Conservation (phyloP, 805 yeast genomes). For the Metschnikowia lachancei region DNA sequence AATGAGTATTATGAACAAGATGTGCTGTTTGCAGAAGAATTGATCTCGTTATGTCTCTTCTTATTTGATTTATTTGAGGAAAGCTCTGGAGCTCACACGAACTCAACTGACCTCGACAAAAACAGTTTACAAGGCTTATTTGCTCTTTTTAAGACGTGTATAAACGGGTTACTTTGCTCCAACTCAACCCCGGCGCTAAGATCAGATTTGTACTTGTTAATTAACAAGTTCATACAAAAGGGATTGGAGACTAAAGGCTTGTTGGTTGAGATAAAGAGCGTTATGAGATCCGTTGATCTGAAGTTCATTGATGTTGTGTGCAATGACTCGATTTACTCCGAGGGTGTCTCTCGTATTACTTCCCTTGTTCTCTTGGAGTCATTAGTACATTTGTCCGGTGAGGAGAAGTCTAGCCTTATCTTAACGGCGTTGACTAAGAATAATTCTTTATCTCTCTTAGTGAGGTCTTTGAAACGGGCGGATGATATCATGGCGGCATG, state of each 20-base stretch:
- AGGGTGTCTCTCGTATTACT: slow-evolving; percentile 71
- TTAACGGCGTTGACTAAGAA: slow-evolving; percentile 59
- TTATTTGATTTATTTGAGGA: slow-evolving; percentile 55
- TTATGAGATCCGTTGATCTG: slow-evolving; percentile 57
- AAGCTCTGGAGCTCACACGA: slow-evolving; percentile 22
- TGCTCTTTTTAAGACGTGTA: slow-evolving; percentile 69
- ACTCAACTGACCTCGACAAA: neutral
- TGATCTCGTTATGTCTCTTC: slow-evolving; percentile 72
- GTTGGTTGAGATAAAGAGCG: slow-evolving; percentile 48
- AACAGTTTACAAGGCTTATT: slow-evolving; percentile 49
- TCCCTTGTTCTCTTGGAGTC: slow-evolving; percentile 75
- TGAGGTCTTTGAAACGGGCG: slow-evolving; percentile 63
- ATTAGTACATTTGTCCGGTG: slow-evolving; percentile 52
- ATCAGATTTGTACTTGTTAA: slow-evolving; percentile 74
- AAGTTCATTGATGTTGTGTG: slow-evolving; percentile 63
- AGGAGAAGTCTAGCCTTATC: slow-evolving; percentile 50
- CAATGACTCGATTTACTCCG: slow-evolving; percentile 77
- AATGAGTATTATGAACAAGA: slow-evolving; percentile 65
- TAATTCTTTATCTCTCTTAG: slow-evolving; percentile 62
- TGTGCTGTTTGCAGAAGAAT: slow-evolving; percentile 65
- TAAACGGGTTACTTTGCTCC: slow-evolving; percentile 71
- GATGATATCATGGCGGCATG: slow-evolving; percentile 57
- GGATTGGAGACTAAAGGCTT: slow-evolving; percentile 41
- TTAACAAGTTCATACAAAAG: slow-evolving; percentile 61
- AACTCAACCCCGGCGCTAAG: slow-evolving; percentile 65